Evolutionary conservation across 768 basidiomycete genomes (phyloP).

Genomic region (Podaxis sp.): DNA sequence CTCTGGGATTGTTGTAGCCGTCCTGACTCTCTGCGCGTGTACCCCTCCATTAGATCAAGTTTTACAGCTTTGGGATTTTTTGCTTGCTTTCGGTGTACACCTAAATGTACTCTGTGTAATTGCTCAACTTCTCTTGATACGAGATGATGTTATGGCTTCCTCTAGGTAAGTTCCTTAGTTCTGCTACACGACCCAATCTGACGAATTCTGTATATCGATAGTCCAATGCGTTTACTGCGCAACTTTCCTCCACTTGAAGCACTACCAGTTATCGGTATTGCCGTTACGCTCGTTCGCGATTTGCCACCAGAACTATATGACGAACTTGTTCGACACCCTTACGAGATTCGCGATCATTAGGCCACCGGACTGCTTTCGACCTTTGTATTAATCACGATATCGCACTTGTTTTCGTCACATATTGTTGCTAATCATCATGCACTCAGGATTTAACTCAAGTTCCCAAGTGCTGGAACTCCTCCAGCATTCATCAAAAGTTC

Average conservation of each 20-base stretch:
- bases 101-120: conserved; percentile 96
- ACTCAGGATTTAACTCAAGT: background rate
- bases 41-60: conserved; percentile 96
- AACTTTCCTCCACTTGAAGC: conserved; percentile 93
- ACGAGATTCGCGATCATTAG: conserved; percentile 38
- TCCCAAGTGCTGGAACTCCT: background rate
- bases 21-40: conserved; percentile 93
- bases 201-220: conserved; percentile 24
- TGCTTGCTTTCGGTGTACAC: conserved; percentile 94
- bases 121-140: conserved; percentile 86
- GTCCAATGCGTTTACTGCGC: conserved; percentile 91
- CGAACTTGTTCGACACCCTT: conserved; percentile 86
- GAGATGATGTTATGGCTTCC: conserved; percentile 85
- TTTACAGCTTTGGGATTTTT: conserved; percentile 93
- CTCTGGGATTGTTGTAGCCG: conserved; percentile 44
- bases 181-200: background rate
- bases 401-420: background rate
- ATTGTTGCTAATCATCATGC: background rate
- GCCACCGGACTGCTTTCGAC: conserved; percentile 12
- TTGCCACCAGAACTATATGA: conserved; percentile 84
- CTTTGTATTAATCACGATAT: background rate
- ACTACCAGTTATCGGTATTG: conserved; percentile 82
- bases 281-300: conserved; percentile 90
- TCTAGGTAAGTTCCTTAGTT: conserved; percentile 56
- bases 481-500: background rate